Percentiles rank a stretch among this genome's conserved stretches.
Evolutionary conservation across 2,329 filamentous ascomycete genomes (phyloP).

Genomic region (Rutstroemia sp.): DNA sequence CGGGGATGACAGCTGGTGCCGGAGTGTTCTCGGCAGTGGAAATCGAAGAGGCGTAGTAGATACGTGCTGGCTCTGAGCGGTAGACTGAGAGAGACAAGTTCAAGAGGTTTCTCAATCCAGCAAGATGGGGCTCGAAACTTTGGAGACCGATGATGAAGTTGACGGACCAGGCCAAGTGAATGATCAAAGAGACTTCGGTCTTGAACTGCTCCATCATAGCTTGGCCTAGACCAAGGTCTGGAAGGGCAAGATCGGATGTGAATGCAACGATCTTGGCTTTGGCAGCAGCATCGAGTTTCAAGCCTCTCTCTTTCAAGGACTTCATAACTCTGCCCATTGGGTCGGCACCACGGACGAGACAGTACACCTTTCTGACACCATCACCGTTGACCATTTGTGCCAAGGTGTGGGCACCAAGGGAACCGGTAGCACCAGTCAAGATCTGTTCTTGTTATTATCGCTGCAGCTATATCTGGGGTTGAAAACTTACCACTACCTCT

Average conservation of each 20-base stretch:
- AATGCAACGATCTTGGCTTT: slow-evolving; percentile 6
- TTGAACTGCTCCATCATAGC: slow-evolving; percentile 23
- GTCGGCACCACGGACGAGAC: slow-evolving; percentile 40
- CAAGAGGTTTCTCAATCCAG: slow-evolving; percentile 8
- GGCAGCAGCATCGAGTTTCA: neutral
- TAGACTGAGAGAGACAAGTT: slow-evolving; percentile 13
- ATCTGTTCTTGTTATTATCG: slow-evolving; percentile 28
- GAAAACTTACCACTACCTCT: slow-evolving; percentile 4
- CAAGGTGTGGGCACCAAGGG: slow-evolving; percentile 53
- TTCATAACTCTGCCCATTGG: slow-evolving; percentile 9
- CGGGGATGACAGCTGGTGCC: slow-evolving; percentile 27
- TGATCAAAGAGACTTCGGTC: slow-evolving; percentile 28
- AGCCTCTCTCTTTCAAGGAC: slow-evolving; percentile 6
- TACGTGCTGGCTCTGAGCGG: slow-evolving; percentile 25
- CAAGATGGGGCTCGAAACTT: slow-evolving; percentile 25
- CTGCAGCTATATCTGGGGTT: neutral
- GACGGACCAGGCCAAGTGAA: slow-evolving; percentile 10
- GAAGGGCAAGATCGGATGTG: slow-evolving; percentile 2
- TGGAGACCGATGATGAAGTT: slow-evolving; percentile 8
- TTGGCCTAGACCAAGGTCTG: slow-evolving; percentile 11
- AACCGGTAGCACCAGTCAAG: slow-evolving; percentile 59
- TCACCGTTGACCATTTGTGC: slow-evolving; percentile 51
- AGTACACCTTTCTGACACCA: slow-evolving; percentile 45
- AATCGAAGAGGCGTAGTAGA: slow-evolving; percentile 35
- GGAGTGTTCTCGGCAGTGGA: slow-evolving; percentile 28